Conservation (phyloP, 2,329 filamentous ascomycete genomes). For the Coniochaeta ligniaria region DNA sequence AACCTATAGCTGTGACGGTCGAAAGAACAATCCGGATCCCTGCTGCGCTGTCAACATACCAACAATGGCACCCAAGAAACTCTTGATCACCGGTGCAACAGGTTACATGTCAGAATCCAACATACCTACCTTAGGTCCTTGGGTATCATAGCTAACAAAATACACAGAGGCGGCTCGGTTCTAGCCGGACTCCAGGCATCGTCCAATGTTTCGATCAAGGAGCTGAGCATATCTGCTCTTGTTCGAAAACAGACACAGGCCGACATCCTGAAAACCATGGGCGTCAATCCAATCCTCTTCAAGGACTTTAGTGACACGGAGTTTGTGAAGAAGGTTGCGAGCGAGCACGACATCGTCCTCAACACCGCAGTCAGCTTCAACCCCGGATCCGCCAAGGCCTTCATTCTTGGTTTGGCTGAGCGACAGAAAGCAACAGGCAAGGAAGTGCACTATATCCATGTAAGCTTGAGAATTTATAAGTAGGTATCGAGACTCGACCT, state of each 20-base stretch:
- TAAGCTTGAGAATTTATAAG: slow-evolving; percentile 5
- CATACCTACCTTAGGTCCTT: no score
- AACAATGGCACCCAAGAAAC: no score
- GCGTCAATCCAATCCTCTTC: slow-evolving; percentile 16
- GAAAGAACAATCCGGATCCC: no score
- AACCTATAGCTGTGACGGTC: no score
- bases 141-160: no score
- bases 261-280: slow-evolving; percentile 11
- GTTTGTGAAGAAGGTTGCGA: slow-evolving; percentile 4
- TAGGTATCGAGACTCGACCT: not conserved
- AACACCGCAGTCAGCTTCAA: slow-evolving; percentile 33
- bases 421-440: slow-evolving; percentile 24
- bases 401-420: slow-evolving; percentile 33
- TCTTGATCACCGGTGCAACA: no score
- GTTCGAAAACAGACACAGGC: slow-evolving; percentile 20
- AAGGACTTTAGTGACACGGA: slow-evolving; percentile 15
- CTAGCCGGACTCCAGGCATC: no score
- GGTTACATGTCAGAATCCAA: no score
- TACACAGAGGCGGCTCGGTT: no score
- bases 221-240: slow-evolving; percentile 8
- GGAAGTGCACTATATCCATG: slow-evolving; percentile 31
- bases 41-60: no score
- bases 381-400: slow-evolving; percentile 25
- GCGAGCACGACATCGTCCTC: slow-evolving; percentile 27
- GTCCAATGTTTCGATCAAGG: no score